Evolutionary conservation across 2,329 filamentous ascomycete genomes (phyloP), one percentile per base, ranked within the genome.

Genomic region (Ceratocystis smalleyi): DNA sequence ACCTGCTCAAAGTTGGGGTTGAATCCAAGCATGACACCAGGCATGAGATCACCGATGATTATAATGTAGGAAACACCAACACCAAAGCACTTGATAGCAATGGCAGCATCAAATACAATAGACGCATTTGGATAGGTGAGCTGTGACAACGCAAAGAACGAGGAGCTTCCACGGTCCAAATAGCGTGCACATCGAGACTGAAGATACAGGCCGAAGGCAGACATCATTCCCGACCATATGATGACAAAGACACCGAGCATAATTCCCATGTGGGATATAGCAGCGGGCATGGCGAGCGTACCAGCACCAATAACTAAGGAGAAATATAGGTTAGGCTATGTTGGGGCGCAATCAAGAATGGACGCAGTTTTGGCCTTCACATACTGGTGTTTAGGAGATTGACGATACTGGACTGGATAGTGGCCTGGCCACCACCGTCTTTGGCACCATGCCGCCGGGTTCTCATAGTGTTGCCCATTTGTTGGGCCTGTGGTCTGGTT

Each of bases 21-120:
- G 74, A 99, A 92, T 3, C 91, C 94, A 67, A 84, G 77, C 27
- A 94, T 85, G 8, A 99, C 94, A 47, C 91, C 92, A 0, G 94
- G 94, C 94, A 99, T 99, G 68, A 99, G 78, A 73, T 99, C 94
- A 61, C 94, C 94, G 69, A 99, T 97, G 71, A 99, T 97, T 71
- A 99, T 99, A 70, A 99, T 83, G 76, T 99, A 99, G 70, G 91
- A 96, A 66, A 97, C 89, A 24, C 89, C 94, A 8, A 99, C 94
- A 45, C 94, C 94, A 72, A 99, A 99, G 75, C 94, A 99, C 74
- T 99, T 99, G 72, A 99, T 85, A 12, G 92, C 91, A 72, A 99
- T 99, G 5, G 94, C 94, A 5, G 87, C 86, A 75, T 99, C 94
- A 73, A 99, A 99, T 57, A 97, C 80, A 59, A 99, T 90, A 7